Evolutionary conservation across 768 basidiomycete species (phyloP).

Genomic region (Agrocybe praecox): DNA sequence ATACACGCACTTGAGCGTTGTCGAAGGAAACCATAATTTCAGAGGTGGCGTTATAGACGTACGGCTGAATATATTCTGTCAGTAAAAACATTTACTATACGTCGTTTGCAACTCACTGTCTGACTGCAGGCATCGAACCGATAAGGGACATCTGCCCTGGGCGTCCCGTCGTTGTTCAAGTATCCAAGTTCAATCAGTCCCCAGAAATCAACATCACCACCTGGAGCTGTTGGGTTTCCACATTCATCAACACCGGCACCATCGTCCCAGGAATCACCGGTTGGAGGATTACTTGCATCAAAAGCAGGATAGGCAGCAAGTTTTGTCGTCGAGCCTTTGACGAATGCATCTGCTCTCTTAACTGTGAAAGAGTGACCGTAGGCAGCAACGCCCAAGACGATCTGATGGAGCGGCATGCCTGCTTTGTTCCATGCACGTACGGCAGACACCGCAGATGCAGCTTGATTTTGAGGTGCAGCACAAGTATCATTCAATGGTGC

Average conservation of each 20-base stretch:
- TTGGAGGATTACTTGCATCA: conserved; percentile 46
- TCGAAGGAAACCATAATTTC: conserved; percentile 54
- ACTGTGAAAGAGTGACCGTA: conserved; percentile 85
- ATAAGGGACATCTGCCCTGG: conserved; percentile 51
- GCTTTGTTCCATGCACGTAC: conserved; percentile 74
- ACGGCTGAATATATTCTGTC: conserved; percentile 33
- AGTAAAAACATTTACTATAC: not conserved
- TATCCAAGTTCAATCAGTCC: conserved; percentile 60
- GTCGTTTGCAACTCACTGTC: conserved; percentile 50
- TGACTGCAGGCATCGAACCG: conserved; percentile 68
- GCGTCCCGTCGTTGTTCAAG: conserved; percentile 48
- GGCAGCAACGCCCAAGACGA: conserved; percentile 81
- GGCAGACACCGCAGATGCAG: conserved; percentile 77
- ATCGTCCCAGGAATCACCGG: conserved; percentile 69
- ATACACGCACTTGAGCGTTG: conserved; percentile 36
- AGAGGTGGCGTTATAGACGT: conserved; percentile 41
- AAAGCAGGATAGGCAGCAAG: conserved; percentile 59
- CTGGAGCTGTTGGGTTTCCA: conserved; percentile 49
- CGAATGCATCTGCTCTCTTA: conserved; percentile 42
- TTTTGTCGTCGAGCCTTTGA: conserved; percentile 31
- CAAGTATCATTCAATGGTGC: conserved; percentile 87
- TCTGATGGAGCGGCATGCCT: conserved; percentile 66
- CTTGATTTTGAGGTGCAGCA: conserved; percentile 54
- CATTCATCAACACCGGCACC: conserved; percentile 55
- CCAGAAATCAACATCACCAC: conserved; percentile 67